Conservation (phyloP, 148 eudicot species). For the Rhododendron vialii region DNA sequence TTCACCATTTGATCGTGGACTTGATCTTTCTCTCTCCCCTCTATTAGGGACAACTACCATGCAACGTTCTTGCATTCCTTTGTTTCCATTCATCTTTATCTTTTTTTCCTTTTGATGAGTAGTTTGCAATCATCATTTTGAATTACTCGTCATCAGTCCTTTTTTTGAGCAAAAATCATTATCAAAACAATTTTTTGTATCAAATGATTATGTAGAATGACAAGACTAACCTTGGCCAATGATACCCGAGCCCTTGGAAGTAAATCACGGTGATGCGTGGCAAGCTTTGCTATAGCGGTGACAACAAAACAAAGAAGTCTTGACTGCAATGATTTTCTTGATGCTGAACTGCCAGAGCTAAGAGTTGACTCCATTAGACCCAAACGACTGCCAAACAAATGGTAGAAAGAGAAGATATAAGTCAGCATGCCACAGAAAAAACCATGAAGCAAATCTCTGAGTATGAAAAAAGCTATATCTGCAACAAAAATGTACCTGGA, state of each 20-base stretch:
- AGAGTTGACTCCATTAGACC: conserved; percentile 61
- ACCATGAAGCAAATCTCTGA: not conserved
- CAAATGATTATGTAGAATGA: not conserved
- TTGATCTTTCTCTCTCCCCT: not conserved
- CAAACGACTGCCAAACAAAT: conserved; percentile 51
- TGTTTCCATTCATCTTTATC: not conserved
- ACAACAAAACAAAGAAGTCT: conserved; percentile 95
- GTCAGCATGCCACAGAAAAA: conserved; percentile 18
- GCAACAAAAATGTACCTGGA: conserved; percentile 51
- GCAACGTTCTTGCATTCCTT: not conserved
- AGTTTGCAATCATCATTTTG: not conserved
- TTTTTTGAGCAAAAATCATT: not conserved
- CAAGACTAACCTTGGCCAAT: conserved; percentile 65
- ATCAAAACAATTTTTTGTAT: not conserved
- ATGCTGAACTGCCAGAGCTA: conserved; percentile 39
- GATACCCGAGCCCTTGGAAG: conserved; percentile 95
- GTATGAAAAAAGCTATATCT: not conserved
- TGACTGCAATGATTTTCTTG: conserved; percentile 64
- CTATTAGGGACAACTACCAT: not conserved
- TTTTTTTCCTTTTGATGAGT: not conserved
- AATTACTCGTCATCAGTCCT: not conserved
- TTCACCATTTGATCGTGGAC: not conserved
- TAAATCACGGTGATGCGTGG: conserved; percentile 87
- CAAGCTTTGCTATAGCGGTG: conserved; percentile 94
- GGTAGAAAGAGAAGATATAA: conserved; percentile 9